Evolutionary conservation across 495 filamentous ascomycete species (phyloP).

Genomic region (Lophiotrema nucula): DNA sequence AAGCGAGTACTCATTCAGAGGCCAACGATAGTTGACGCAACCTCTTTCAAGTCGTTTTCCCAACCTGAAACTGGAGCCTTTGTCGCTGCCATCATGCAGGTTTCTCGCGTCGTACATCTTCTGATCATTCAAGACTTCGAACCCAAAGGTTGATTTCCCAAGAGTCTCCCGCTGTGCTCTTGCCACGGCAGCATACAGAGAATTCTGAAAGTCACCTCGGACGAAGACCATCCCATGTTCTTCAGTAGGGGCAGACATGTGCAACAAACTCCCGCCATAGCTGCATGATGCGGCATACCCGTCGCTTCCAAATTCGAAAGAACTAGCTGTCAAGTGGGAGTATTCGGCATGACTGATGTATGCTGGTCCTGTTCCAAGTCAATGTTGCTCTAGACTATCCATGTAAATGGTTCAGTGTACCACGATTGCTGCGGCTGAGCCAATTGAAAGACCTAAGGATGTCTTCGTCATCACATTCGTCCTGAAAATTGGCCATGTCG

Average conservation of each 20-base stretch:
- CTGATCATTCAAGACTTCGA: not conserved
- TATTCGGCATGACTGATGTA: conserved; percentile 12
- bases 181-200: conserved; percentile 3
- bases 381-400: not conserved
- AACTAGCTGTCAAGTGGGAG: not conserved
- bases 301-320: conserved; percentile 7
- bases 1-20: conserved; percentile 9
- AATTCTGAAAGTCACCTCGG: not conserved
- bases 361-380: not conserved
- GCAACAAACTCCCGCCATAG: conserved; percentile 5
- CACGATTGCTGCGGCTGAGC: not conserved
- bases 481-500: not conserved
- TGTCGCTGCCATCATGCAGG: not conserved
- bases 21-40: conserved; percentile 11
- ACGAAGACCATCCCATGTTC: conserved; percentile 6
- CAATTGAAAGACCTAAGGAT: not conserved
- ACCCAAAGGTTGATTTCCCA: conserved; percentile 8
- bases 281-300: conserved; percentile 9
- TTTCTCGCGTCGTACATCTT: not conserved
- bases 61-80: conserved; percentile 1
- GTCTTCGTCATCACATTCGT: not conserved
- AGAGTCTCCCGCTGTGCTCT: conserved; percentile 1
- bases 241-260: not conserved
- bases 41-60: conserved; percentile 4
- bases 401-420: not conserved